Evolutionary conservation across 441 rosid species (phyloP), one percentile per base, ranked within the genome.

Genomic region (Geranium incanum): DNA sequence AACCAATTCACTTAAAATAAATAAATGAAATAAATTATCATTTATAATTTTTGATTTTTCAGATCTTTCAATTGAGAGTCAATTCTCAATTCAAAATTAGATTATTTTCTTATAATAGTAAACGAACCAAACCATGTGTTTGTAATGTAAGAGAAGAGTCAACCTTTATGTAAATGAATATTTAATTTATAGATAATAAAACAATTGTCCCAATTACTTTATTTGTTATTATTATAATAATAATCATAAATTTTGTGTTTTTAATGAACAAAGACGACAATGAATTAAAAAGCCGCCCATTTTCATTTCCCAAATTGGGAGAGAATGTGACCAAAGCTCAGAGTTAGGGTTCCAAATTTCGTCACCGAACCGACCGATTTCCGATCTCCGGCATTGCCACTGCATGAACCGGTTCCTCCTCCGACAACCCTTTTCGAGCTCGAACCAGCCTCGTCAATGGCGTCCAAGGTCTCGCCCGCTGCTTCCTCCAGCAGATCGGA

Each of bases 401-500:
- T 78, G 80, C 77, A 78, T 83, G 89, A 78, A 70, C 79, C 81
- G 80, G 84, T 75, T 86, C 82, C 81, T 62, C 79, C 77, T 73
- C 78, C 72, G 74, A 74, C 74, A 78, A 77, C 69, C 73, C 76
- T 62, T 72, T 65, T 76, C 82, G 76, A 84, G 62, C 74, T 77
- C 78, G 6, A 52, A 19, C 60, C 74, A 18, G 63, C 70, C 19
- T 69, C 74, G 71, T 37, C 86, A 72, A 93, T 90, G 98, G 84
- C 87, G 82, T 81, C 89, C 63, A 85, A 84, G 81, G 76, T 86
- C 52, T 81, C 90, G 78, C 84, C 88, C 55, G 76, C 93, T 65
- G 70, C 84, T 69, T 84, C 95, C 81, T 84, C 83, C 45, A 73
- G 72, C 78, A 75, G 94, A 91, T 89, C 97, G 88, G 98, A 84